Evolutionary conservation across 2,329 filamentous ascomycete species (phyloP).

Genomic region (Trichoderma harzianum): DNA sequence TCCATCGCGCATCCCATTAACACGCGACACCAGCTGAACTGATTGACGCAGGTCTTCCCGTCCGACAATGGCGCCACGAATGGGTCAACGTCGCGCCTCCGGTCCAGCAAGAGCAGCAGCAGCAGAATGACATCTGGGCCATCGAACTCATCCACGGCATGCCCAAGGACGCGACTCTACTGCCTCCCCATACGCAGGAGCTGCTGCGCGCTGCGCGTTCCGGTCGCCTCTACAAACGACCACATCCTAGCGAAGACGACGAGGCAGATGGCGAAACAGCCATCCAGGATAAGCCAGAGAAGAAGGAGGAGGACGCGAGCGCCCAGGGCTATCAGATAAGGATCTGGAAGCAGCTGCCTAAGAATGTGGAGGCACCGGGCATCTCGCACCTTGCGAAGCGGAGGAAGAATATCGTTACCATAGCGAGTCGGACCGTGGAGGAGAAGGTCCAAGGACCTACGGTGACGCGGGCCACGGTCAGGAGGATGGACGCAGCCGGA

Average conservation of each 20-base stretch:
- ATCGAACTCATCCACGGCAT: conserved; percentile 72
- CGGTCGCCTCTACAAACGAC: conserved; percentile 71
- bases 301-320: conserved; percentile 60
- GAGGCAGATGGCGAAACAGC: conserved; percentile 49
- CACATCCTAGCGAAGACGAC: conserved; percentile 59
- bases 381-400: conserved; percentile 59
- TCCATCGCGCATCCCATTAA: not conserved
- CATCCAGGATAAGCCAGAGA: conserved; percentile 51
- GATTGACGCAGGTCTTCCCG: conserved; percentile 66
- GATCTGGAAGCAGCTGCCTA: conserved; percentile 60
- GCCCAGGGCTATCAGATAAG: conserved; percentile 53
- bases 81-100: conserved; percentile 66
- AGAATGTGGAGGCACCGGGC: conserved; percentile 52
- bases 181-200: conserved; percentile 77
- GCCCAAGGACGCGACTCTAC: conserved; percentile 78
- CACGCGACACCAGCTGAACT: conserved; percentile 26
- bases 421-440: conserved; percentile 51
- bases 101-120: conserved; percentile 58
- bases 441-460: conserved; percentile 48
- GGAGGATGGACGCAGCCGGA: conserved; percentile 72
- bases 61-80: conserved; percentile 84
- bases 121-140: conserved; percentile 68
- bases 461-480: conserved; percentile 75
- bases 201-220: conserved; percentile 78
- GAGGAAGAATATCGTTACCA: conserved; percentile 58